Percentiles rank a stretch among this genome's conserved stretches.
Evolutionary conservation across 73 alveolate species (phyloP).

Genomic region (Breviolum minutum): DNA sequence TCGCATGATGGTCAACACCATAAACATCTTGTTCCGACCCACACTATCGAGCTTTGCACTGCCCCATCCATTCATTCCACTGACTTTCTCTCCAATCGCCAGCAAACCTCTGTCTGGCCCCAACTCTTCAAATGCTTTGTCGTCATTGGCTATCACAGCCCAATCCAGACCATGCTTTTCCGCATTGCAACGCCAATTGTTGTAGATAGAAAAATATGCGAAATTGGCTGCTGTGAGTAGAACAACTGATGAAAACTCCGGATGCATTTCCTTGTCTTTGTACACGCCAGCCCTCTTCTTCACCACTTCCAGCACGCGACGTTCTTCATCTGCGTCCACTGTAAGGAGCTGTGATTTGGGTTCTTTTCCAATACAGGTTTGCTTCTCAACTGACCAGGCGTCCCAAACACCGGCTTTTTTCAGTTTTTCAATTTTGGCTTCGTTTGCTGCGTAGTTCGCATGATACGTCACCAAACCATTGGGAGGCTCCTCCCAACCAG

Average conservation of each 20-base stretch:
- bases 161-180: conserved; percentile 79
- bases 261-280: conserved; percentile 65
- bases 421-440: conserved; percentile 47
- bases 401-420: conserved; percentile 76
- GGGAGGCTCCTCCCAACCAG: conserved; percentile 90
- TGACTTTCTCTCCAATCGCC: conserved; percentile 90
- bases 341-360: conserved; percentile 9
- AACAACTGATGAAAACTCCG: conserved; percentile 43
- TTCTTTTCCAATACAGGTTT: background rate
- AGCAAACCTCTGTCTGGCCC: conserved; percentile 86
- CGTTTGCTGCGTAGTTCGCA: conserved; percentile 85
- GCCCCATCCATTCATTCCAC: conserved; percentile 95
- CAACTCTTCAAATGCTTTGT: conserved; percentile 48
- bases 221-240: conserved; percentile 66
- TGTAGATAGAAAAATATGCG: conserved; percentile 70
- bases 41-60: conserved; percentile 80
- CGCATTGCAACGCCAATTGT: conserved; percentile 90
- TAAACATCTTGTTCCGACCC: conserved; percentile 89
- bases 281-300: conserved; percentile 84
- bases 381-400: conserved; percentile 37
- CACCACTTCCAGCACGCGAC: conserved; percentile 93
- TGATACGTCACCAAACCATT: conserved; percentile 52
- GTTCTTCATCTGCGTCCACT: conserved; percentile 54
- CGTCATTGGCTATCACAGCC: conserved; percentile 85
- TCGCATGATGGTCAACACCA: conserved; percentile 86